Conservation (phyloP, 352 stramenopile genomes). For the Pythium utonaiense region DNA sequence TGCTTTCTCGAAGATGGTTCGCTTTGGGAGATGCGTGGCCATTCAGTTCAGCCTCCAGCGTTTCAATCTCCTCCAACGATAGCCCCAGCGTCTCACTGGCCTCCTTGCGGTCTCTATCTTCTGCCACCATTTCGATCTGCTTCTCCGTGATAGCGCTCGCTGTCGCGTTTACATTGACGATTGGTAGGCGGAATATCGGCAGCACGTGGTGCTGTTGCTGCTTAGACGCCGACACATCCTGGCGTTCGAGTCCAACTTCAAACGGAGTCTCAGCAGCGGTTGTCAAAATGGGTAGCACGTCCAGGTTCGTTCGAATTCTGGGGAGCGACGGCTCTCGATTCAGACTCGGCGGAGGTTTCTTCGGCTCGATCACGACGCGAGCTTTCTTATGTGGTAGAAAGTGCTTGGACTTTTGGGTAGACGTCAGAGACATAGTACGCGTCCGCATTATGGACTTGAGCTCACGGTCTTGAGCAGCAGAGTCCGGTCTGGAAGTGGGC, state of each 20-base stretch:
- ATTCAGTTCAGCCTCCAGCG: slow-evolving; percentile 52
- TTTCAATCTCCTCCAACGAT: slow-evolving; percentile 61
- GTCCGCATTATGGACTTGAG: slow-evolving; percentile 39
- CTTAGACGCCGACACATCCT: not conserved
- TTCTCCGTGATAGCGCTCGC: slow-evolving; percentile 35
- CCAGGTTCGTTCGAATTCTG: slow-evolving; percentile 34
- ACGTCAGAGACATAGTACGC: slow-evolving; percentile 38
- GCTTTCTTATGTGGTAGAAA: slow-evolving; percentile 47
- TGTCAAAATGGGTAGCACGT: slow-evolving; percentile 74
- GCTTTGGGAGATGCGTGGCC: slow-evolving; percentile 13
- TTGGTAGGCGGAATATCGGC: slow-evolving; percentile 67
- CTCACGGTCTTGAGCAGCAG: slow-evolving; percentile 15
- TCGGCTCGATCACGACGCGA: not conserved
- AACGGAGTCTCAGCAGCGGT: slow-evolving; percentile 67
- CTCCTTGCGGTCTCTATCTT: slow-evolving; percentile 49
- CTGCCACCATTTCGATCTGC: slow-evolving; percentile 41
- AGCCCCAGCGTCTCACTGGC: slow-evolving; percentile 65
- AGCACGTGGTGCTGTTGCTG: slow-evolving; percentile 45
- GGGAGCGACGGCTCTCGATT: slow-evolving; percentile 15
- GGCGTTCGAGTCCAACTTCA: slow-evolving; percentile 48
- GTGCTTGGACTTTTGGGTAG: slow-evolving; percentile 41
- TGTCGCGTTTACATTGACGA: slow-evolving; percentile 43
- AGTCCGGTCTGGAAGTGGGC: slow-evolving; percentile 4
- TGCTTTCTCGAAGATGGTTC: not conserved
- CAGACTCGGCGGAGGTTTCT: not conserved